phyloP scores from a whole-genome alignment of 768 basidiomycete genomes.

The Podaxis rugospora region DNA sequence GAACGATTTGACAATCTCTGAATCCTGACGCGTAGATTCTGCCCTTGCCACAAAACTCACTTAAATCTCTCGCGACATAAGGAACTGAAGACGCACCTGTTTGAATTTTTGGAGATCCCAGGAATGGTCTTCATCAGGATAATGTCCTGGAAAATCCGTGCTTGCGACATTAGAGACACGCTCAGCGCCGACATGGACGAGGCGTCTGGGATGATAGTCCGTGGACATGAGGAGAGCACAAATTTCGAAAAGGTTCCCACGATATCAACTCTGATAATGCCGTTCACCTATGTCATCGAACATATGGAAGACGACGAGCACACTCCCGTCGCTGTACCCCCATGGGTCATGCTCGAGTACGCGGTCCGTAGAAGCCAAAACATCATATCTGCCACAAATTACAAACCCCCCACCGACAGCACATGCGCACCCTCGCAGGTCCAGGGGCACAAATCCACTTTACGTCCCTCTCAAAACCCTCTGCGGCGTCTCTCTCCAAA shows the following conservation, averaged over 20 bases:
- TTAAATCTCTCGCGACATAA: constrained; percentile 5
- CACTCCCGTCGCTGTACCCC: constrained; percentile 63
- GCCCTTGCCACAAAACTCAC: constrained; percentile 27
- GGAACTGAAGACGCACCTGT: constrained; percentile 46
- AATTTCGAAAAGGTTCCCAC: constrained; percentile 3
- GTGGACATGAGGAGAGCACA: constrained; percentile 1
- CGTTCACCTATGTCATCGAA: constrained; percentile 58
- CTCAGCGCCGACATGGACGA: constrained; percentile 69
- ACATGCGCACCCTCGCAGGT: constrained; percentile 82
- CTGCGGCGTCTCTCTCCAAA: constrained; percentile 47
- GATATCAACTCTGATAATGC: constrained; percentile 22
- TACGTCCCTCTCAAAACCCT: constrained; percentile 79
- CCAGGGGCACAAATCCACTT: constrained; percentile 65
- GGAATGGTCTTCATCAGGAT: constrained; percentile 77
- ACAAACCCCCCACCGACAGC: constrained; percentile 25
- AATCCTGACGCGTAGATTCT: constrained; percentile 73
- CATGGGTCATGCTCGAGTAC: constrained; percentile 95
- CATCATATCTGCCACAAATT: not conserved
- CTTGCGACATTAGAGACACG: constrained; percentile 78
- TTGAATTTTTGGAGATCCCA: constrained; percentile 79
- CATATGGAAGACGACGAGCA: constrained; percentile 96
- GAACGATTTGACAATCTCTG: constrained; percentile 77
- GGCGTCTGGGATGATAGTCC: constrained; percentile 33
- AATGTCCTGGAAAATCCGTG: constrained; percentile 88
- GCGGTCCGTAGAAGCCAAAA: constrained; percentile 39